These are phyloP conservation scores for Scutellaria baicalensis DNA, from an alignment of 257 asterid species.

Conservation along the genomic window DNA sequence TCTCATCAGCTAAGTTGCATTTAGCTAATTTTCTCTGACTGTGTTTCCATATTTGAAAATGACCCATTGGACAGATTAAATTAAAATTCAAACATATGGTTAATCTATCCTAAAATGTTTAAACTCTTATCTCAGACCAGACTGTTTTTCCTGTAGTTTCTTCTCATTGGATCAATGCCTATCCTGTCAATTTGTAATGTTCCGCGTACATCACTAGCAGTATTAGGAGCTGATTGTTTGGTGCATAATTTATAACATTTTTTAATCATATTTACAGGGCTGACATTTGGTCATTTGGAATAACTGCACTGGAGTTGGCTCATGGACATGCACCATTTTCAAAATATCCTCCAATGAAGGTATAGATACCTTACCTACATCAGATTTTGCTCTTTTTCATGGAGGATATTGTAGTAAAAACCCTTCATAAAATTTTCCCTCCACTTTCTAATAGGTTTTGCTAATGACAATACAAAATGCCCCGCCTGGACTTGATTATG, in stretches of 20 bases:
- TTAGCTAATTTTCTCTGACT: not conserved
- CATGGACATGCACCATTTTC: constrained; percentile 99
- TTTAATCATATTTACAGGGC: constrained; percentile 52
- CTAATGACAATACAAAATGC: constrained; percentile 98
- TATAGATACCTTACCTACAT: constrained; percentile 19
- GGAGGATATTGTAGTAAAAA: constrained; percentile 5
- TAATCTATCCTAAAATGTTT: not conserved
- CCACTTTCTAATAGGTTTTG: constrained; percentile 58
- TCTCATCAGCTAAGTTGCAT: not conserved
- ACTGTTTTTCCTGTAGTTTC: not conserved
- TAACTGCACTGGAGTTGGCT: constrained; percentile 97
- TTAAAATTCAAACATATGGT: not conserved
- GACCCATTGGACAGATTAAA: not conserved
- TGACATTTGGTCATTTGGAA: constrained; percentile 99
- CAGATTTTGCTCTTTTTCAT: not conserved
- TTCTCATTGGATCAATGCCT: constrained; percentile 5
- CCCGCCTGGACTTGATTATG: constrained; percentile 99
- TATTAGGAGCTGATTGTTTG: not conserved
- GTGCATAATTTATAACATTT: constrained; percentile 3
- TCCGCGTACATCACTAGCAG: not conserved
- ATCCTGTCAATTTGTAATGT: not conserved
- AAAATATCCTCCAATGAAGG: constrained; percentile 99
- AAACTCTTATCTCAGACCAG: not conserved
- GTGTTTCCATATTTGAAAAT: not conserved
- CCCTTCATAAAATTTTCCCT: constrained; percentile 8